Conservation (phyloP, 2,329 filamentous ascomycete genomes). For the Ceratocystis cacaofunesta region DNA sequence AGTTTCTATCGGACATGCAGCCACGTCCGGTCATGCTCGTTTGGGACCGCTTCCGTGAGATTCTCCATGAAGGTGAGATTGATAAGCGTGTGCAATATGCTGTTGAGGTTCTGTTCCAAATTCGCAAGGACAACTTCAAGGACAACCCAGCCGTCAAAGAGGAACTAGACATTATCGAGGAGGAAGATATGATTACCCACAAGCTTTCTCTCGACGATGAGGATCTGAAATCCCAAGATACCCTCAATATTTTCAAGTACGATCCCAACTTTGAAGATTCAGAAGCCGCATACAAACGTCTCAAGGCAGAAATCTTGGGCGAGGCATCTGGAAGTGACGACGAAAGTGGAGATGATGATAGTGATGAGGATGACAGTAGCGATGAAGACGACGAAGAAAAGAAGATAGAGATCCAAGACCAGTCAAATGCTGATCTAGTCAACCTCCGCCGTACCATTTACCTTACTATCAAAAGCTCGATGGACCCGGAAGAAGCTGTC, state of each 20-base stretch:
- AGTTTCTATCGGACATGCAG: constrained; percentile 93
- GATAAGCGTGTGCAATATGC: constrained; percentile 98
- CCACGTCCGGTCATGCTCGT: constrained; percentile 73
- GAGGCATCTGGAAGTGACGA: constrained; percentile 78
- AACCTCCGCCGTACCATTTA: constrained; percentile 91
- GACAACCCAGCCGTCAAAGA: constrained; percentile 83
- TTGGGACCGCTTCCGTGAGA: constrained; percentile 90
- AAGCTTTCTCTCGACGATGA: constrained; percentile 60
- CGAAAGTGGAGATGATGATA: constrained; percentile 42
- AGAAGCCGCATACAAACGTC: constrained; percentile 74
- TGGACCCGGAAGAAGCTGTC: constrained; percentile 89
- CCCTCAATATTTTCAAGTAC: constrained; percentile 89
- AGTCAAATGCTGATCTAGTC: constrained; percentile 89
- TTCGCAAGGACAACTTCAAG: constrained; percentile 92
- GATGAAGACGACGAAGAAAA: constrained; percentile 63
- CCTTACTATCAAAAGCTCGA: constrained; percentile 91
- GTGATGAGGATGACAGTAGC: constrained; percentile 51
- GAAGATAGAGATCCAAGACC: constrained; percentile 90
- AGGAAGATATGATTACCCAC: constrained; percentile 97
- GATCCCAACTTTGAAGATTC: constrained; percentile 82
- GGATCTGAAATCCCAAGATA: constrained; percentile 70
- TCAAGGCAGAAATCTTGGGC: constrained; percentile 87
- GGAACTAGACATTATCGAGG: constrained; percentile 87
- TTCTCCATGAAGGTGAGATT: constrained; percentile 90
- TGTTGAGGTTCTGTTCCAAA: constrained; percentile 95